A percentile compares a stretch with the other conserved stretches of the same genome.
Evolutionary conservation across 257 asterid species (phyloP).

Genomic region (Linderniella brevidens): DNA sequence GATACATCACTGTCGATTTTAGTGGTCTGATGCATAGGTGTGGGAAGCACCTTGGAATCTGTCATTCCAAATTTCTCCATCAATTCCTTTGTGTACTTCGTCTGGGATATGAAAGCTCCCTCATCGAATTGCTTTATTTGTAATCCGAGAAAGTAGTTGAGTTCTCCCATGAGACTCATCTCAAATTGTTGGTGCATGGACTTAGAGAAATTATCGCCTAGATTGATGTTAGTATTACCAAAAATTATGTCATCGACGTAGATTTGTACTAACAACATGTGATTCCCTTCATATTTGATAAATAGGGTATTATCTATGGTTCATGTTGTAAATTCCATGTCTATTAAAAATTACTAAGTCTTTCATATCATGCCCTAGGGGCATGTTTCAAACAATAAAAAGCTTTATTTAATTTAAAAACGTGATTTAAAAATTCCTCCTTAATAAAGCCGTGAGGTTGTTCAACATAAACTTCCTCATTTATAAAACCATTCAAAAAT

Average conservation of each 20-base stretch:
- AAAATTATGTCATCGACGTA: background rate
- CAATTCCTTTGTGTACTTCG: background rate
- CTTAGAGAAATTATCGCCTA: no score
- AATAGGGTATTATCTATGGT: background rate
- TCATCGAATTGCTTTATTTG: background rate
- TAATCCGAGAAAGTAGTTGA: background rate
- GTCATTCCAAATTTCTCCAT: background rate
- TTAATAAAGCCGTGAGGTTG: background rate
- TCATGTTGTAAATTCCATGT: background rate
- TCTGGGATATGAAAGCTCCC: background rate
- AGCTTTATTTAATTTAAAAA: background rate
- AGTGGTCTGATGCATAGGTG: background rate
- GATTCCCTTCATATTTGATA: background rate
- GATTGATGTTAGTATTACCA: no score
- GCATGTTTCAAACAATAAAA: background rate
- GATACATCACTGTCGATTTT: no score
- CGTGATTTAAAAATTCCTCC: background rate
- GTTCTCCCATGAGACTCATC: background rate
- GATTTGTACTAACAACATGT: background rate
- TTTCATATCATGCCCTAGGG: background rate
- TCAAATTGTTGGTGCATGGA: background rate
- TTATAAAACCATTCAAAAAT: no score
- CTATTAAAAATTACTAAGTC: background rate
- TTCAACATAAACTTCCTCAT: background rate
- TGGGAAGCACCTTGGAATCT: background rate